Evolutionary conservation across 1,139 yeast species (phyloP).

Genomic region (Blastobotrys serpentis): DNA sequence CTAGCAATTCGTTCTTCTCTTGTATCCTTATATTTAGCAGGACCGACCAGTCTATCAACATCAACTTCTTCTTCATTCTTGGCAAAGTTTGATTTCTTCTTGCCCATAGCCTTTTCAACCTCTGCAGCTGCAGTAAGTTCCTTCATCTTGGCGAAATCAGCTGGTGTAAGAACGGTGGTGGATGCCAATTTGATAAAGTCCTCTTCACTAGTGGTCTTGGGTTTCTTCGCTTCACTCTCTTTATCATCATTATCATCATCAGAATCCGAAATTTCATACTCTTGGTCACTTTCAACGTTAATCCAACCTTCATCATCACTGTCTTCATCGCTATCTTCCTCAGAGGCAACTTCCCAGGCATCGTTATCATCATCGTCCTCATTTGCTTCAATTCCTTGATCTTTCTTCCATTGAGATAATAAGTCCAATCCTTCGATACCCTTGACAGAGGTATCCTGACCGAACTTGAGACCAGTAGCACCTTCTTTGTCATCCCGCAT

Average conservation of each 20-base stretch:
- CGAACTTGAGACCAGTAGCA: conserved; percentile 49
- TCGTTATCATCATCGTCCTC: conserved; percentile 41
- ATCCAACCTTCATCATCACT: conserved; percentile 55
- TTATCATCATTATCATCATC: conserved; percentile 36
- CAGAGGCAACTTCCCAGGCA: conserved; percentile 49
- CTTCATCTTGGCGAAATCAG: conserved; percentile 92
- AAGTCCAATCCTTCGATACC: conserved; percentile 90
- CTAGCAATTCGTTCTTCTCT: conserved; percentile 89
- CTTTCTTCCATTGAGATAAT: conserved; percentile 82
- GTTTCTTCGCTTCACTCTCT: conserved; percentile 30
- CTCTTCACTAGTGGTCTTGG: conserved; percentile 29
- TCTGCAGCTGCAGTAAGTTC: conserved; percentile 85
- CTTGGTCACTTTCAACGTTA: conserved; percentile 54
- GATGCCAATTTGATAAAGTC: conserved; percentile 51
- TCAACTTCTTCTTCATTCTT: conserved; percentile 82
- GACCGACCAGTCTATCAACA: conserved; percentile 75
- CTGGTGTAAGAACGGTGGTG: conserved; percentile 84
- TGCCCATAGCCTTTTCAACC: conserved; percentile 69
- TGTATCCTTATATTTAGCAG: conserved; percentile 76
- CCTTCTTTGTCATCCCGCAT: conserved; percentile 43
- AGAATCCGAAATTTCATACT: conserved; percentile 45
- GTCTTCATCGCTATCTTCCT: conserved; percentile 52
- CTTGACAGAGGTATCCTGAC: conserved; percentile 47
- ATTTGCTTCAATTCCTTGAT: conserved; percentile 51
- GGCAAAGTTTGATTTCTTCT: conserved; percentile 40